Evolutionary conservation across 345 rosid species (phyloP), one percentile per base, ranked within the genome.

Genomic region (Laguncularia racemosa): DNA sequence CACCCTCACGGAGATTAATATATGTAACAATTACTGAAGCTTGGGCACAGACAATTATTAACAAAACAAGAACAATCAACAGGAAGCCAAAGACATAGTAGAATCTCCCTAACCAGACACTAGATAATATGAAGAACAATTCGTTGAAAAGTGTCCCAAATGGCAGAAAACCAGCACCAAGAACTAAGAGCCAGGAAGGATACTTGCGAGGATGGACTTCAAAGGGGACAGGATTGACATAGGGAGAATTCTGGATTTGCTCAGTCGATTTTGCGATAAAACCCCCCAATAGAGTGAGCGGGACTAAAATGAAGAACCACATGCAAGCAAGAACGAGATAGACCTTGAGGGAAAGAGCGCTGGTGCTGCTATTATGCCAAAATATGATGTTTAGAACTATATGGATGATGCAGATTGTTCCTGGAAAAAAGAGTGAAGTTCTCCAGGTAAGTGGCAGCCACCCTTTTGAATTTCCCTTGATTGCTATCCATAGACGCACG

Each of bases 401-500:
- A 12, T 20, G 57, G 12, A 57, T 26, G 1, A 18, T 20, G 19
- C 52, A 20, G 17, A 57, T 17, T 13, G 49, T 57, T 28, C 69
- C 69, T 10, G 63, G 58, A 47, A 65, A 65, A 20, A 51, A 19
- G 44, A n/a, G 38, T 2, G 49, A 47, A 3, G 53, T 21, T 15
- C 16, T 50, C 69, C 58, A 57, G 13, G 69, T 52, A 13, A 65
- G 17, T 12, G 48, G 52, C 57, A 14, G 44, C 69, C 69, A 65
- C 14, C 53, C 57, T 12, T 51, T 52, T 2, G 51, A 15, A 28
- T 51, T 50, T 52, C 62, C 68, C 19, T 54, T 63, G 12, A 65
- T 53, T 12, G 48, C 50, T 52, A 26, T 65, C 69, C 63, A 57
- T 38, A 51, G 7, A 1, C 38, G 46, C 0, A 46, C 20, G 13